Evolutionary conservation across 1,284 basidiomycete genomes (phyloP), one percentile per base, ranked within the genome.

Genomic region (Tausonia pullulans): DNA sequence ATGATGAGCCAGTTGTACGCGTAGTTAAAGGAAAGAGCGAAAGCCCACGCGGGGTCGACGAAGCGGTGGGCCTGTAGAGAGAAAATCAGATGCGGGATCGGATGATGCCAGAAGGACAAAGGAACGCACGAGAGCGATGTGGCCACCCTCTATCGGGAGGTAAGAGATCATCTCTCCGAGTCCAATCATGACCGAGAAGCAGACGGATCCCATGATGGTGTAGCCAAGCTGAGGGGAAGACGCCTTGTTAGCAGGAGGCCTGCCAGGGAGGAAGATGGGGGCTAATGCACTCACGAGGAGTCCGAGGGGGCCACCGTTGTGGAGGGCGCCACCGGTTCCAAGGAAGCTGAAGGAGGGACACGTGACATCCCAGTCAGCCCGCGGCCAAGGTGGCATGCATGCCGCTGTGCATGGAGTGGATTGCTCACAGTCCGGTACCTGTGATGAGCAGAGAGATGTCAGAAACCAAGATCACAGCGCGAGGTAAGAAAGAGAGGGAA

Each of bases 1-100:
- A 88, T 75, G 68, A 79, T 74, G 60, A 72, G 64, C 69, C 84
- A 86, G 68, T 83, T 84, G 70, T 84, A 85, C 82, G 84, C 86
- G 72, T 88, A 89, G 71, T 88, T 85, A 86, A 86, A 90, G 65
- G 87, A 88, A 83, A 87, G 84, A 13, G 88, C 82, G 71, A 90
- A 90, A 0, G 85, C 85, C 66, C 91, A 80, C 2, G 88, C 86
- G 5, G 86, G 84, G 71, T 89, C 84, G 41, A 90, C 85, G 72
- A 90, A 90, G 53, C 87, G 84, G 68, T 83, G 82, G 3, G 87
- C 85, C 48, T 88, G 77, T 58, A 81, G 84, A 72, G 88, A 86
- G 72, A 88, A 27, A 87, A 3, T 87, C 81, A 61, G 81, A 83
- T 55, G 75, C 57, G 68, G 54, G 70, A 70, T 50, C 72, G 69